These are phyloP conservation scores for Medicago arabica DNA, from an alignment of 306 rosid genomes.

Conservation along the genomic window DNA sequence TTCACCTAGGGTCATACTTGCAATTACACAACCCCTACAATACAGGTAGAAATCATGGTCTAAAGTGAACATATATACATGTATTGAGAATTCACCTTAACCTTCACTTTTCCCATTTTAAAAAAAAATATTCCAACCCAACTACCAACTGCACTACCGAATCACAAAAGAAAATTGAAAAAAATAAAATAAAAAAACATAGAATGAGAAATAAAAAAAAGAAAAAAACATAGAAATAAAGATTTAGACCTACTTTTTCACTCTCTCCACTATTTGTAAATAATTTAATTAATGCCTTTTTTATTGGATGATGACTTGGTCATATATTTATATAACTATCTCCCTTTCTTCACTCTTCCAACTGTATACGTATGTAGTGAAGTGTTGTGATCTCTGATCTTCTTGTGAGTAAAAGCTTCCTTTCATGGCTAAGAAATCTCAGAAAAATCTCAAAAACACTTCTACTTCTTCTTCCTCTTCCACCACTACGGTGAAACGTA, in stretches of 20 bases:
- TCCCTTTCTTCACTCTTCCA: slow-evolving; percentile 29
- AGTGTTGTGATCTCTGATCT: slow-evolving; percentile 6
- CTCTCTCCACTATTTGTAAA: slow-evolving; percentile 37
- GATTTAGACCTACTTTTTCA: slow-evolving; percentile 56
- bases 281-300: slow-evolving; percentile 45
- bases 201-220: too few relatives aligned
- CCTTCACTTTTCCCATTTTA: background rate
- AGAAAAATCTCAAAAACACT: slow-evolving; percentile 47
- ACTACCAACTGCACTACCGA: slow-evolving; percentile 3
- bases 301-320: slow-evolving; percentile 54
- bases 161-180: background rate
- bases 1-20: background rate
- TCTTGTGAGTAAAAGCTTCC: background rate
- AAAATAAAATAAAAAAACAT: background rate
- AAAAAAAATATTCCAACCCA: background rate
- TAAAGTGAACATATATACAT: background rate
- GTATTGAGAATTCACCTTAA: background rate
- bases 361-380: slow-evolving; percentile 34
- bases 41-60: background rate
- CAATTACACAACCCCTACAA: background rate
- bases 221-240: background rate
- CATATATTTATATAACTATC: slow-evolving; percentile 40
- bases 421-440: slow-evolving; percentile 66
- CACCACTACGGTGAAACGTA: slow-evolving; percentile 43
- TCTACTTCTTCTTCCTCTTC: background rate